Base-by-base conservation (phyloP, 352 stramenopile species). In the Elongisporangium senticosum region DNA sequence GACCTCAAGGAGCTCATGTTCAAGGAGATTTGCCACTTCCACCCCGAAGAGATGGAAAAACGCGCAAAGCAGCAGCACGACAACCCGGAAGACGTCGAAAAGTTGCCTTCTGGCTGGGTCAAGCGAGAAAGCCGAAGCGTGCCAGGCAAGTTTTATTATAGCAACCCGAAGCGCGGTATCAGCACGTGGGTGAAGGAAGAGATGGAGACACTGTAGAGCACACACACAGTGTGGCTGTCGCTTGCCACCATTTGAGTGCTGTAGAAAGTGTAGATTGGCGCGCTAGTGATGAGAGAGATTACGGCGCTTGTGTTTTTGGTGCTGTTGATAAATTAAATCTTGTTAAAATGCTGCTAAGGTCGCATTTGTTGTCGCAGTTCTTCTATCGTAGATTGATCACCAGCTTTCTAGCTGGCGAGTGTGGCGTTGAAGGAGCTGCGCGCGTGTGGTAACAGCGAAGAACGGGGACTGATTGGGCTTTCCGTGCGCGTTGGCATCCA, bases 1-100 rank as follows among this genome's bases (percentile, higher is more conserved):
- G 86, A 95, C 51, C 68, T 95, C 11, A 95, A 95, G 67, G 84
- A 93, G 65, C 82, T 93, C 64, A 95, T 95, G 86, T 93, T 95
- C 55, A 95, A 92, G 61, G 86, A 95, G 74, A 95, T 95, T 55
- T 93, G 83, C 54, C 73, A 93, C 49, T 95, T 95, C 60, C 86
- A 95, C 56, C 86, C 86, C 0, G 83, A 93, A 58, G 86, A 95
- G 59, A 95, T 93, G 84, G 83, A 89, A 58, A 95, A 95, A 59
- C 83, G 86, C 59, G 86, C 83, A n/a, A 71, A 81, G 55, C 71
- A 88, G 62, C 84, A 93, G 62, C 69, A 62, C 8, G 79, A 93
- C 6, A 74, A 91, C 64, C 83, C 86, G 0, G 78, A 93, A 17
- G 64, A 68, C 0, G 28, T 69, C 4, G 86, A 95, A 52, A 91